Base-by-base conservation (phyloP, 2,329 filamentous ascomycete species). In the Cercospora zeina region DNA sequence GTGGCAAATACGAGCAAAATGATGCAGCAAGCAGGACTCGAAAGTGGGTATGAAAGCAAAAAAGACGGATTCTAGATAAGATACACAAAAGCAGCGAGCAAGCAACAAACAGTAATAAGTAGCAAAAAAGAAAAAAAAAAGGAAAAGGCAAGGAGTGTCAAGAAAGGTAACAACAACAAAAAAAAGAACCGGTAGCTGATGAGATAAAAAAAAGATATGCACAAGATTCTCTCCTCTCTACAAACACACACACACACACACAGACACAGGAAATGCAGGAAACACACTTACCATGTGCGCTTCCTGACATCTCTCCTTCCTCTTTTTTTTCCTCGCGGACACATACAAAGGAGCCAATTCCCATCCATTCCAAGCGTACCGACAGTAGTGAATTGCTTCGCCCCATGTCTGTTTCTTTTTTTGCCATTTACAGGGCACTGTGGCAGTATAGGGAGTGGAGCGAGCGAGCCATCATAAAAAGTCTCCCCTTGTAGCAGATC, bases 191-290 rank as follows among this genome's bases (percentile, higher is more conserved):
- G 49, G 30, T 34, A 21, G 34, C 49, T 53, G 49, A 53, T 34
- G 49, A 53, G 49, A 34, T 53, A 53, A 34, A 53, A 51, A 24
- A 51, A 51, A 33, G 31, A 53, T 53, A 53, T 53, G 49, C 49
- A 53, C 49, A 53, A 53, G 49, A 53, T 31, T 16, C 16, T 53
- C 49, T 53, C 49, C 16, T 53, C 49, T 49, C 42, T 49, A 49
- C 42, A 49, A 11, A 53, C 30, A 53, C 27, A 21, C 30, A 14
- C 8, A 51, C 24, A 33, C 24, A 33, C 27, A 42, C 37, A 42
- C 13, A 19, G 5, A 19, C 37, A 42, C 16, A n/a, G n/a, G n/a
- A n/a, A 6, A 27, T 27, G 6, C 3, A 6, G 24, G n/a, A 33
- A 51, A 31, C 30, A 24, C 47, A 51, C 30, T 16, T 1, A 31